Evolutionary conservation across 495 filamentous ascomycete genomes (phyloP), one percentile per base, ranked within the genome.

Genomic region (Aspergillus hancockii): DNA sequence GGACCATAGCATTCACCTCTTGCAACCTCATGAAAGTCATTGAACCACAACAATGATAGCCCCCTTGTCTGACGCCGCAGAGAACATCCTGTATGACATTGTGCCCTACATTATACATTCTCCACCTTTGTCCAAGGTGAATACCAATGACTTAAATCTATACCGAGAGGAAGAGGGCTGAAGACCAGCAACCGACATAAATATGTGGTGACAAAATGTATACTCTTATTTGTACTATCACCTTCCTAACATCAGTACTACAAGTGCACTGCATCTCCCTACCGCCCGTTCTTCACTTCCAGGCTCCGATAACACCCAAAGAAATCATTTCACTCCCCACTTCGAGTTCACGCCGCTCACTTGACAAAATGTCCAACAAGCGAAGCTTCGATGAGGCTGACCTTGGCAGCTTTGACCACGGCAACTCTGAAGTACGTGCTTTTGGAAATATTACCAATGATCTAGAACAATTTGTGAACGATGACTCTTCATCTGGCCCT

Each of bases 381-480:
- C 41, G 54, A n/a, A 49, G 13, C 13, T 56, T 32, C 9, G n/a
- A 36, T 25, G 25, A 56, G 46, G 36, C 54, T 34, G 40, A 28
- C 38, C 43, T 56, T 32, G 38, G 25, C 8, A 9, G 31, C 40
- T 28, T 7, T 28, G 22, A 45, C 16, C 41, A 8, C 9, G 9
- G n/a, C 14, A 14, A 41, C 3, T 16, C n/a, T 12, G 12, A 2
- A 7, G n/a, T 41, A 16, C 16, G n/a, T n/a, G n/a, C n/a, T n/a
- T n/a, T n/a, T n/a, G n/a, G n/a, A n/a, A n/a, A n/a, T n/a, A n/a
- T n/a, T n/a, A n/a, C n/a, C n/a, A n/a, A n/a, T n/a, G n/a, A n/a
- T n/a, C n/a, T n/a, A n/a, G n/a, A n/a, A n/a, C n/a, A n/a, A n/a
- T n/a, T n/a, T n/a, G n/a, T n/a, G n/a, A n/a, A n/a, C n/a, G n/a